phyloP scores from a whole-genome alignment of 257 asterid species.

The Rhazya stricta region DNA sequence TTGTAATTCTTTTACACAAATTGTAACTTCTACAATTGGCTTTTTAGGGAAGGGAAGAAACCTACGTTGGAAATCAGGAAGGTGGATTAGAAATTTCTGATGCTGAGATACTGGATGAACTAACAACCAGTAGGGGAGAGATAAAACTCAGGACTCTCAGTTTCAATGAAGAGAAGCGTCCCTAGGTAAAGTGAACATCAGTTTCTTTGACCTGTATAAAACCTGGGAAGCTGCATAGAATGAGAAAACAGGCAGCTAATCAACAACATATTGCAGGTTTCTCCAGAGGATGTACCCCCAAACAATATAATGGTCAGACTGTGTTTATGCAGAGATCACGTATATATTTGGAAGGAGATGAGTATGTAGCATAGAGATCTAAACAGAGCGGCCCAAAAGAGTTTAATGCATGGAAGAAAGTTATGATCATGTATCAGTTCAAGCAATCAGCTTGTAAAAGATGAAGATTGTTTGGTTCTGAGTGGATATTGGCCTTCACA shows the following conservation, averaged over 20 bases:
- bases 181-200: slow-evolving; percentile 23
- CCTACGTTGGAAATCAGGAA: slow-evolving; percentile 14
- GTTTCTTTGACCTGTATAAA: background rate
- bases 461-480: background rate
- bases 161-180: slow-evolving; percentile 34
- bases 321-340: background rate
- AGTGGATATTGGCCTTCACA: background rate
- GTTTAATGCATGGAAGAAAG: too few relatives aligned
- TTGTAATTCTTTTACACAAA: background rate
- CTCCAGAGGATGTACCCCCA: slow-evolving; percentile 25
- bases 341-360: too few relatives aligned
- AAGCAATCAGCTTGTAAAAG: background rate
- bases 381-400: too few relatives aligned
- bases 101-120: slow-evolving; percentile 53
- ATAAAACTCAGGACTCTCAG: slow-evolving; percentile 38
- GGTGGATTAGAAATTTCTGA: slow-evolving; percentile 27
- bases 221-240: background rate
- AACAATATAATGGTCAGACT: background rate
- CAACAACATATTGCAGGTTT: slow-evolving; percentile 21
- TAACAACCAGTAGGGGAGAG: slow-evolving; percentile 61
- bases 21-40: background rate
- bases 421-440: too few relatives aligned
- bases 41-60: slow-evolving; percentile 27
- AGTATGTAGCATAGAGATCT: too few relatives aligned
- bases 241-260: too few relatives aligned